Evolutionary conservation across 2,329 filamentous ascomycete species (phyloP).

Genomic region (Didymella pomorum): DNA sequence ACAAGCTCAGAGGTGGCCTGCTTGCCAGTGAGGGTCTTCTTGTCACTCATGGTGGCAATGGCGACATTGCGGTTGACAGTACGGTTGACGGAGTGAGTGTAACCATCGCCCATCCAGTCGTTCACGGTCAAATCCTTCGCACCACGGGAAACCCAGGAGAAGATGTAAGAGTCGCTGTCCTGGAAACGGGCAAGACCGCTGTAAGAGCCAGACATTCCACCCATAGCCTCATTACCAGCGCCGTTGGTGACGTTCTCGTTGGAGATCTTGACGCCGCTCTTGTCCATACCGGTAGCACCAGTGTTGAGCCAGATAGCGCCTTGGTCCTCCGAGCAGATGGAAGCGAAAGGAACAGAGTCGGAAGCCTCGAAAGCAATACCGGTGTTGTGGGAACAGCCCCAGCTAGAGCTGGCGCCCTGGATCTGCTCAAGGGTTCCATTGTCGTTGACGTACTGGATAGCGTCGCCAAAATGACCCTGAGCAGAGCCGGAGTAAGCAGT

Average conservation of each 20-base stretch:
- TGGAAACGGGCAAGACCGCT: constrained; percentile 64
- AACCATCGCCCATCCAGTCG: constrained; percentile 65
- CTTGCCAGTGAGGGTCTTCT: constrained; percentile 63
- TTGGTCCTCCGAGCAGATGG: constrained; percentile 68
- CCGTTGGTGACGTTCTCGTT: constrained; percentile 70
- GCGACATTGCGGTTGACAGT: constrained; percentile 68
- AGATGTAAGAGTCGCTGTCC: constrained; percentile 63
- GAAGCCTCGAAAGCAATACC: constrained; percentile 70
- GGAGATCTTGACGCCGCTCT: constrained; percentile 67
- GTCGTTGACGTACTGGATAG: constrained; percentile 60
- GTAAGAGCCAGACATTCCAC: constrained; percentile 70
- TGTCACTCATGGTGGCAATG: constrained; percentile 64
- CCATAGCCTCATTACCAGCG: constrained; percentile 65
- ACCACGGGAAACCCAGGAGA: constrained; percentile 69
- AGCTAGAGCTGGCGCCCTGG: constrained; percentile 62
- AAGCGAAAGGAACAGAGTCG: constrained; percentile 65
- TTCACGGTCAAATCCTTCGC: constrained; percentile 63
- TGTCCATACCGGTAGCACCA: constrained; percentile 66
- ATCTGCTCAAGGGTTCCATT: constrained; percentile 62
- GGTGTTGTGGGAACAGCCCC: constrained; percentile 71
- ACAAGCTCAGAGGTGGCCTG: constrained; percentile 65
- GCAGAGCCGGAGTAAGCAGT: constrained; percentile 65
- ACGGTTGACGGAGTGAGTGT: constrained; percentile 62
- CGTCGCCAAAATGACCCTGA: constrained; percentile 67
- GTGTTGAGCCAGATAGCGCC: constrained; percentile 72